Evolutionary conservation across 2,329 filamentous ascomycete species (phyloP).

Genomic region (Colletotrichum sp.): DNA sequence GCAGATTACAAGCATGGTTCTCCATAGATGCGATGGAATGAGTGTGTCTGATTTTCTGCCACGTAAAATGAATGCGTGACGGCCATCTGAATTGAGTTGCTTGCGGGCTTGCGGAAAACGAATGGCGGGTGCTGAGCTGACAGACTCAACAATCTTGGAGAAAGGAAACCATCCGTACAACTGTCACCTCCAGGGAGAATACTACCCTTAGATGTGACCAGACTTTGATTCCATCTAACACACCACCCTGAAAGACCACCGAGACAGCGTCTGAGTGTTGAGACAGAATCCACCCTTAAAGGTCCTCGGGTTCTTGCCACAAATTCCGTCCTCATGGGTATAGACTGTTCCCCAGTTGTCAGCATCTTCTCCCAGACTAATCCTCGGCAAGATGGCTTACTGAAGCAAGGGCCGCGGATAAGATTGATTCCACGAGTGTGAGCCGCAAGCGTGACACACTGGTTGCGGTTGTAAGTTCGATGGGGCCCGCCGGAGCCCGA

Average conservation of each 20-base stretch:
- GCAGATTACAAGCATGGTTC: neutral
- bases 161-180: neutral
- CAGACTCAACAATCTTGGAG: neutral
- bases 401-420: neutral
- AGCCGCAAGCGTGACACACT: neutral
- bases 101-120: neutral
- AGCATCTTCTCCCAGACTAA: rapidly evolving
- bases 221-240: neutral
- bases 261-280: neutral
- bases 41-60: neutral
- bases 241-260: neutral
- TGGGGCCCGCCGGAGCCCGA: neutral
- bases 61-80: neutral
- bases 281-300: neutral
- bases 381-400: neutral
- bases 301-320: neutral
- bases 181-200: neutral
- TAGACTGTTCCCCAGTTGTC: neutral
- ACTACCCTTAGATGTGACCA: neutral
- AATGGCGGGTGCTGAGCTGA: neutral
- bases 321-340: neutral
- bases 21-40: neutral
- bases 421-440: neutral
- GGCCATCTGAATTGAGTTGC: neutral
- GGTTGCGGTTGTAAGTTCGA: neutral